Base-by-base conservation (phyloP, 371 early-diverging fungal species). In the Mortierella sp. region DNA sequence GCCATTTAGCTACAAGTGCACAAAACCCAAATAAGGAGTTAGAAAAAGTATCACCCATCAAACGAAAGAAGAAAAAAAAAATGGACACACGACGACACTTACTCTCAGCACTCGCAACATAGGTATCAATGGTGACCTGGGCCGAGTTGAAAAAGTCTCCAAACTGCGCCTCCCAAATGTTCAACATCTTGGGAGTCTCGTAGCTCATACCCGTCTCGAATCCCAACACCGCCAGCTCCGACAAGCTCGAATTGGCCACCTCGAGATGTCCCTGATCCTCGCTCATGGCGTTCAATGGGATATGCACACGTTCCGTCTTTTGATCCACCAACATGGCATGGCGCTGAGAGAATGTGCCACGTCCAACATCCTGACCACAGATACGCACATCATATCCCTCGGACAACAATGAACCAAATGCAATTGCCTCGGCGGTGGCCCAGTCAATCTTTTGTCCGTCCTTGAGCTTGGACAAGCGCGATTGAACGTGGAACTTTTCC, bases 161-260 rank as follows among this genome's bases (percentile, higher is more conserved):
- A 81, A 98, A 98, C 83, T 98, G 98, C 0, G 98, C 98, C 78
- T 98, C 98, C 98, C 98, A 98, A 40, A 98, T 90, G 37, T 88
- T 88, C 16, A 98, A 80, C 1, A 88, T 80, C 50, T 91, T 86
- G 10, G 98, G 97, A 14, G 89, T 85, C 74, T 94, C 96, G 66
- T 91, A 87, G 4, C 95, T 93, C 80, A 94, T 89, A 44, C 98
- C 98, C 56, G 94, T 91, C 77, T 98, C 98, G 67, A 96, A 98
- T 2, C 96, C 98, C 22, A 98, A 81, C 13, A 97, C 97, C 21
- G 96, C 98, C 64, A 95, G 90, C 81, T 98, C 98, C 29, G 92
- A 92, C 46, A 98, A 80, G 16, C 87, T 87, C 40, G 92, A 91
- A 82, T 98, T 98, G 54, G 96, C 95, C 19, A 97, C 94, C 76